Evolutionary conservation across 345 rosid genomes (phyloP).

Genomic region (Murraya koenigii): DNA sequence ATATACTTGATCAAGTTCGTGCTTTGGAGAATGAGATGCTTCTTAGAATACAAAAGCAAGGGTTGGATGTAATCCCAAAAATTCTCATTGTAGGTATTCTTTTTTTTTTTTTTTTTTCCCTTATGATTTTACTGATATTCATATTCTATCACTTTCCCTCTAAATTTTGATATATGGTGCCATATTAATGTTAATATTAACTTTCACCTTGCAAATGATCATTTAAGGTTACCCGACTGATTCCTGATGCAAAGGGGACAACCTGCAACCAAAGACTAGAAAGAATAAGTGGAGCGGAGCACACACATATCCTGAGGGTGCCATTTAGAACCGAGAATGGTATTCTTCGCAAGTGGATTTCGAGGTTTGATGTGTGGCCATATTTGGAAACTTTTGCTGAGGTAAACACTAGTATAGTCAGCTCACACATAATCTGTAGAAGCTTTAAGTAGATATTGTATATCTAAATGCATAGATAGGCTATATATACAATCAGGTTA

Average conservation of each 20-base stretch:
- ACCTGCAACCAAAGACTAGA: conserved; percentile 56
- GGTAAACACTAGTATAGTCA: conserved; percentile 23
- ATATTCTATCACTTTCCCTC: neutral
- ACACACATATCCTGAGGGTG: conserved; percentile 42
- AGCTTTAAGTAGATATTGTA: neutral
- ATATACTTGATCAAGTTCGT: conserved; percentile 68
- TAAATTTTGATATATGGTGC: neutral
- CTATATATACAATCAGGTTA: neutral
- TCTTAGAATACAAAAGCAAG: conserved; percentile 48
- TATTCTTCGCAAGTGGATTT: conserved; percentile 52
- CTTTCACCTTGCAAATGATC: neutral
- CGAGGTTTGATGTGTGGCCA: conserved; percentile 58
- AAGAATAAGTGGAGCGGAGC: conserved; percentile 48
- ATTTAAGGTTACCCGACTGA: conserved; percentile 44
- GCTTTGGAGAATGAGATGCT: conserved; percentile 65
- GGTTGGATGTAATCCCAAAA: conserved; percentile 45
- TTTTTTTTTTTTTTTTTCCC: conserved; percentile 5
- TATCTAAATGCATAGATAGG: neutral
- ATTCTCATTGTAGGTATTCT: conserved; percentile 40
- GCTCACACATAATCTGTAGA: neutral
- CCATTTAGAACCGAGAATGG: conserved; percentile 55
- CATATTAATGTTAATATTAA: neutral
- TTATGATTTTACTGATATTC: neutral
- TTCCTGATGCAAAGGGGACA: conserved; percentile 50
- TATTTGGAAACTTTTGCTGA: conserved; percentile 53